phyloP scores from a whole-genome alignment of 1,284 basidiomycete genomes.

The Cutaneotrichosporon dermatis region DNA sequence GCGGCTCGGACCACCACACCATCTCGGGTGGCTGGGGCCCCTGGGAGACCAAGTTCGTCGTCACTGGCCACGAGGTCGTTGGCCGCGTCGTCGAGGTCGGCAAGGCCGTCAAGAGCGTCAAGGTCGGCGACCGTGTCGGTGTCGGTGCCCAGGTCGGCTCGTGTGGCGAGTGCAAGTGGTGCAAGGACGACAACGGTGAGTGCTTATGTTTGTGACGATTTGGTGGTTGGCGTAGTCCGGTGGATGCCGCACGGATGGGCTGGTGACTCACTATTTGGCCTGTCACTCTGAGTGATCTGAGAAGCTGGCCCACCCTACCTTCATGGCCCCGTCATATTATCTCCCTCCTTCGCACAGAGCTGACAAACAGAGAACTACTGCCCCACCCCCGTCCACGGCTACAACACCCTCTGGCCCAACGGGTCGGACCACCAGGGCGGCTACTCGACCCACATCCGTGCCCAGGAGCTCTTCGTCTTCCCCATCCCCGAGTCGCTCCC shows the following conservation, averaged over 20 bases:
- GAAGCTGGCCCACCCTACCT: too few species aligned
- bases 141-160: slow-evolving; percentile 52
- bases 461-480: slow-evolving; percentile 65
- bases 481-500: slow-evolving; percentile 60
- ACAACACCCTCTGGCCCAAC: slow-evolving; percentile 53
- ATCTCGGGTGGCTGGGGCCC: slow-evolving; percentile 49
- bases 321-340: too few species aligned
- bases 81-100: slow-evolving; percentile 52
- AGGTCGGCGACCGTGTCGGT: slow-evolving; percentile 51
- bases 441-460: slow-evolving; percentile 63
- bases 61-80: slow-evolving; percentile 52
- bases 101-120: slow-evolving; percentile 47
- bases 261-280: too few species aligned
- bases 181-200: slow-evolving; percentile 47
- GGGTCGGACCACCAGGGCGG: slow-evolving; percentile 56
- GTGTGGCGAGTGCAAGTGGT: slow-evolving; percentile 46
- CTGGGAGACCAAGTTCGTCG: slow-evolving; percentile 42
- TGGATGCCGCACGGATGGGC: too few species aligned
- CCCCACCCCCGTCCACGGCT: slow-evolving; percentile 44
- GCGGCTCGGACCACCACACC: slow-evolving; percentile 47
- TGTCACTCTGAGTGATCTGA: too few species aligned
- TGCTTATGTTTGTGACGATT: slow-evolving; percentile 1
- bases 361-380: slow-evolving; percentile 49
- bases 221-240: too few species aligned
- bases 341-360: too few species aligned